Percentiles rank a stretch among this genome's conserved stretches.
Conservation (phyloP, 106 monocot genomes). For the Dendrobium chrysotoxum region DNA sequence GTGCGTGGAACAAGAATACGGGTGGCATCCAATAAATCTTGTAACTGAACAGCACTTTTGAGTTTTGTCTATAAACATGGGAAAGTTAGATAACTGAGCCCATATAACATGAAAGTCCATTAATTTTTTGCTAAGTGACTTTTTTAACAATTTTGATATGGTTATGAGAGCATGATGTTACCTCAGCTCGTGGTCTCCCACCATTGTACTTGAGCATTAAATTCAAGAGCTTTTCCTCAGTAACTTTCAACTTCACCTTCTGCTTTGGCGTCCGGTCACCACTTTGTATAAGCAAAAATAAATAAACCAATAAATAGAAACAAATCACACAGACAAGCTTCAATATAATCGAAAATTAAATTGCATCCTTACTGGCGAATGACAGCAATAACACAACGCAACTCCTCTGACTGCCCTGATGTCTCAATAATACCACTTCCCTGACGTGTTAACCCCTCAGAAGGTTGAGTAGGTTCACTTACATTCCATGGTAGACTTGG, state of each 20-base stretch:
- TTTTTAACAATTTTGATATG: not conserved
- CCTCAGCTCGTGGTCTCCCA: conserved; percentile 85
- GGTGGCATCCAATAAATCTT: conserved; percentile 96
- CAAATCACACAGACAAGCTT: not conserved
- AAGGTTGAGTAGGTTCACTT: conserved; percentile 65
- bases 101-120: not conserved
- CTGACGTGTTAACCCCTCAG: conserved; percentile 79
- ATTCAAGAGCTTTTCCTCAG: conserved; percentile 93
- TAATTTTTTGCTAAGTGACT: not conserved
- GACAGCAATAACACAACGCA: conserved; percentile 95
- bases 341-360: not conserved
- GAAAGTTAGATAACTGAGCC: not conserved
- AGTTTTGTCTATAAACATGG: conserved; percentile 78
- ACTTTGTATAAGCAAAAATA: conserved; percentile 27
- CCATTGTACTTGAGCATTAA: conserved; percentile 98
- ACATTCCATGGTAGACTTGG: conserved; percentile 94
- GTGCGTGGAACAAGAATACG: conserved; percentile 80
- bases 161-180: conserved; percentile 9
- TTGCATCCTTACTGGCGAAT: conserved; percentile 77
- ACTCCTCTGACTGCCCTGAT: conserved; percentile 93
- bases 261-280: conserved; percentile 99
- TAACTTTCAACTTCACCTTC: conserved; percentile 97
- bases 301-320: not conserved
- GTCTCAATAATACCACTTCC: conserved; percentile 90
- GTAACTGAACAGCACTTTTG: conserved; percentile 98